phyloP scores from a whole-genome alignment of 2,329 filamentous ascomycete species.

The Nothopassalora personata region DNA sequence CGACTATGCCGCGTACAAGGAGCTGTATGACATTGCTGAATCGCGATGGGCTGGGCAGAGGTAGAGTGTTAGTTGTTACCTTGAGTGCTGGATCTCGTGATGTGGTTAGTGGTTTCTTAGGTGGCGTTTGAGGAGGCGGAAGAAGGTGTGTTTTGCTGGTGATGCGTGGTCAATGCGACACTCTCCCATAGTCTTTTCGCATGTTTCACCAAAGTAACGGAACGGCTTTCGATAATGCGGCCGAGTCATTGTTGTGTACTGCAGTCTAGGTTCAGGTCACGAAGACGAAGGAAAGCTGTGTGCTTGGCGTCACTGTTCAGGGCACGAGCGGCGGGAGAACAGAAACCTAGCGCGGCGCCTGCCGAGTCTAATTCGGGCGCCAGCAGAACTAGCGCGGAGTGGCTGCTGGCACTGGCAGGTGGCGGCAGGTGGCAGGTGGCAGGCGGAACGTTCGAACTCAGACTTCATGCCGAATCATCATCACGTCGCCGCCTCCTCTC shows the following conservation, averaged over 20 bases:
- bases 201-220: not conserved
- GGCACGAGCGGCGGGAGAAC: too few species aligned
- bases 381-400: too few species aligned
- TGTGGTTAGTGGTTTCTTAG: not conserved
- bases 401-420: too few species aligned
- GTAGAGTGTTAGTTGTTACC: not conserved
- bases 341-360: too few species aligned
- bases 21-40: constrained; percentile 20
- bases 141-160: not conserved
- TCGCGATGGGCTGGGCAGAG: not conserved
- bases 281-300: too few species aligned
- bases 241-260: not conserved
- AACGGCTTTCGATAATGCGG: not conserved
- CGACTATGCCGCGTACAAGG: constrained; percentile 31
- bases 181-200: not conserved
- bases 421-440: too few species aligned
- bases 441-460: too few species aligned
- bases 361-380: too few species aligned
- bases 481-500: too few species aligned
- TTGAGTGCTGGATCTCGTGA: not conserved
- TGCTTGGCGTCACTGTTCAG: too few species aligned
- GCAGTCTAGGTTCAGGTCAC: too few species aligned
- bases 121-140: not conserved
- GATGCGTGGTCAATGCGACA: not conserved
- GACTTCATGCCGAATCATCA: too few species aligned